These are phyloP conservation scores for Canna indica DNA, from an alignment of 176 grass and related monocot species.

Conservation along the genomic window DNA sequence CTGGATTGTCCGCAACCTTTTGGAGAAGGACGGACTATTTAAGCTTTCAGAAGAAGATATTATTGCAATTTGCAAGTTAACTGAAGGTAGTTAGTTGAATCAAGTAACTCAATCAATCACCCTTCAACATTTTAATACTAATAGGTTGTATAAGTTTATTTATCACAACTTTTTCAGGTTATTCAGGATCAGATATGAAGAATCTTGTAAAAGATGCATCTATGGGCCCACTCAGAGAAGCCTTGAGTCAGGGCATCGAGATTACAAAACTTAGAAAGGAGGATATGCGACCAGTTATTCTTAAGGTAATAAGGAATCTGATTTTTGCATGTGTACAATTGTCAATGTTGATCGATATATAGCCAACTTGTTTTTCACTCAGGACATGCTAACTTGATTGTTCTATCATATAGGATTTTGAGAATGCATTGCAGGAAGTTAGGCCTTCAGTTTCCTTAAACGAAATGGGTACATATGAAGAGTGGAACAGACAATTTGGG, in stretches of 20 bases:
- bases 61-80: conserved; percentile 66
- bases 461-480: conserved; percentile 73
- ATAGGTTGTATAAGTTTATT: neutral
- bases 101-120: conserved; percentile 13
- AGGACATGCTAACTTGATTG: neutral
- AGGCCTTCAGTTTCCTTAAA: conserved; percentile 81
- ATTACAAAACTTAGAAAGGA: conserved; percentile 76
- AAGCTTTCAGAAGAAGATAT: conserved; percentile 73
- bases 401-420: conserved; percentile 54
- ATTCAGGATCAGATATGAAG: conserved; percentile 99
- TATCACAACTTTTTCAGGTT: conserved; percentile 46
- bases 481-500: conserved; percentile 88
- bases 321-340: neutral
- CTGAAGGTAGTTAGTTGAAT: conserved; percentile 50
- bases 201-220: conserved; percentile 97
- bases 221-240: conserved; percentile 91
- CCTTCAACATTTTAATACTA: conserved; percentile 7
- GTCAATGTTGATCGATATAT: neutral
- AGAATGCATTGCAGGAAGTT: conserved; percentile 77
- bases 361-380: neutral
- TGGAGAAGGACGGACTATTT: conserved; percentile 94
- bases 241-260: conserved; percentile 51
- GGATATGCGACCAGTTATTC: conserved; percentile 61
- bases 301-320: conserved; percentile 41
- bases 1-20: conserved; percentile 63